Evolutionary conservation across 352 stramenopile genomes (phyloP), one percentile per base, ranked within the genome.

Genomic region (Blastocystis sp.): DNA sequence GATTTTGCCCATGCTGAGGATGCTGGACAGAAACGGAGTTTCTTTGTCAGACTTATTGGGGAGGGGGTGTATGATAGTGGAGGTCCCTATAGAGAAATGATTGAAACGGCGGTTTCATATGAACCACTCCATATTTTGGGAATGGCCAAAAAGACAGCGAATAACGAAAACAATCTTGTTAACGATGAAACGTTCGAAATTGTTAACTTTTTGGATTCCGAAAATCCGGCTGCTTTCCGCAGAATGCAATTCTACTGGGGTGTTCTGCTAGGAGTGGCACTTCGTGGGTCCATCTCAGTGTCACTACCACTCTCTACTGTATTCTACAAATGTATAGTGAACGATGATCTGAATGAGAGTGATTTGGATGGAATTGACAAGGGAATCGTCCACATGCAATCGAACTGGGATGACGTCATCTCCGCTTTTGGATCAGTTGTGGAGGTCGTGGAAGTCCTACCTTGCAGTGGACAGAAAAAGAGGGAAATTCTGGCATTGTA

Each of bases 1-100:
- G 53, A 89, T 30, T 89, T 79, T 54, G 39, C 30, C 53, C 78
- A 89, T 43, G 63, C 78, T n/a, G 78, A 89, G 45, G 78, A 89
- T 56, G 63, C 78, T 24, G 78, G 78, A 7, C 78, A 89, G 30
- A 89, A 89, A n/a, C 59, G 78, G 11, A 43, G 41, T 55, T 89
- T 89, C 50, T 89, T 89, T 41, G 66, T 89, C 13, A 59, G 78
- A 18, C 41, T 89, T 20, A 56, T 89, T 5, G 78, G 78, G 24
- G 78, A 89, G 24, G 78, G 78, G 6, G 78, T 76, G 1, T 89
- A 89, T 76, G 78, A 89, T 30, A 68, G 39, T 55, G 78, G 78
- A 54, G 78, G 78, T 63, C 78, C 78, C 1, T 89, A 89, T 30
- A 43, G 78, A 20, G 78, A 89, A 66, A 41, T 89, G 18, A 65